Evolutionary conservation across 2,329 filamentous ascomycete genomes (phyloP), one percentile per base, ranked within the genome.

Genomic region (Byssochlamys sp.): DNA sequence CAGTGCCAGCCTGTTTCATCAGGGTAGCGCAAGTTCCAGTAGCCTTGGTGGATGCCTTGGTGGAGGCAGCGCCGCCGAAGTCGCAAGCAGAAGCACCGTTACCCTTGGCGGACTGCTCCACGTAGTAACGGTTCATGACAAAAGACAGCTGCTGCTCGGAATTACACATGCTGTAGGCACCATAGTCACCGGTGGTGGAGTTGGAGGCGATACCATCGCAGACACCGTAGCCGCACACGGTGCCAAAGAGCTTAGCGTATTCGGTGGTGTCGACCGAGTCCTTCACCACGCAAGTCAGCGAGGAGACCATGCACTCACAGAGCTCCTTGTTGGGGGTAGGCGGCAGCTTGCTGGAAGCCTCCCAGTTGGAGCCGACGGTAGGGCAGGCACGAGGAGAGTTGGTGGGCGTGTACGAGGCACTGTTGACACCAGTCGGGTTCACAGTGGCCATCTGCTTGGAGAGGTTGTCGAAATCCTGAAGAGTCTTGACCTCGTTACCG

Each of bases 261-360:
- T 84, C 76, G 55, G 85, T 78, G 54, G 77, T 71, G 62, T 81
- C 76, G 27, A 90, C 76, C 65, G 75, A 73, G 52, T 79, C 73
- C 52, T 81, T 78, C 60, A 90, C 84, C 28, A 82, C 81, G 77
- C 94, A 99, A 58, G 78, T 77, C 58, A 95, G 78, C 50, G 84
- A 84, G 62, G 83, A 78, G 72, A 83, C 81, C 89, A 96, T 96
- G 83, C 94, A 99, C 58, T 80, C 74, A 81, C 94, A 99, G 52
- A 95, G 85, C 51, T 84, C 69, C 52, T 83, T 69, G 77, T 97
- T 90, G 62, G 91, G 91, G 9, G 83, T 84, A 9, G 91, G 92
- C 29, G 94, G 94, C 33, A 99, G 89, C 58, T 77, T 78, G 50
- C 80, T 78, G 29, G 61, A 56, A 55, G 89, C 88, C 63, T 81